phyloP scores from a whole-genome alignment of 2,329 filamentous ascomycete species.

The Scedosporium minutisporum region DNA sequence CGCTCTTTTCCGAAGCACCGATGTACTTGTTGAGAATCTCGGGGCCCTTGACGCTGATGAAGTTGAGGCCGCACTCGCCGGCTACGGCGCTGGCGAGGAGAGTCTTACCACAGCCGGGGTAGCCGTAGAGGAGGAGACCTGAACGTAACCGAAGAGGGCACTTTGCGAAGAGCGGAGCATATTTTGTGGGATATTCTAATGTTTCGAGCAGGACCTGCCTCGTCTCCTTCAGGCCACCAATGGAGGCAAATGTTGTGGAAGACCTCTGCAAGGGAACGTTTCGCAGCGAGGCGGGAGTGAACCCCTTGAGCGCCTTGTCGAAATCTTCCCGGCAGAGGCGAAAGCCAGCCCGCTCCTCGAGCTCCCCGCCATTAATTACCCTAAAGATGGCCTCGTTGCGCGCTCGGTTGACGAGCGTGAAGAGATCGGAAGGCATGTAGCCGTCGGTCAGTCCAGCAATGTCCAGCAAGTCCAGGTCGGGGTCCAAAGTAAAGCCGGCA shows the following conservation, averaged over 20 bases:
- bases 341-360: constrained; percentile 42
- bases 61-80: constrained; percentile 94
- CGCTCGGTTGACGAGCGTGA: constrained; percentile 75
- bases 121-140: constrained; percentile 86
- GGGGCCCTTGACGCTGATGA: constrained; percentile 95
- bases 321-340: constrained; percentile 69
- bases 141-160: constrained; percentile 92
- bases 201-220: constrained; percentile 90
- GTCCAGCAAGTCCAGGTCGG: constrained; percentile 80
- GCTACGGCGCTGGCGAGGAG: constrained; percentile 93
- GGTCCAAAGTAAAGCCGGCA: constrained; percentile 63
- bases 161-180: constrained; percentile 93
- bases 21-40: constrained; percentile 99
- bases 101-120: constrained; percentile 93
- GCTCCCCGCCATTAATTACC: constrained; percentile 49
- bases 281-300: constrained; percentile 87
- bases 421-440: constrained; percentile 93
- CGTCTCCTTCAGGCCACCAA: constrained; percentile 79
- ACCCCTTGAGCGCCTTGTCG: constrained; percentile 73
- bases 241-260: constrained; percentile 83
- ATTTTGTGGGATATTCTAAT: constrained; percentile 92
- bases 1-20: constrained; percentile 90
- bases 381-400: constrained; percentile 89
- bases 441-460: constrained; percentile 90
- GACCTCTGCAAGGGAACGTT: constrained; percentile 92